Percentiles rank a stretch among this genome's conserved stretches.
These are phyloP conservation scores for Panaeolus papilionaceus DNA, from an alignment of 768 basidiomycete genomes.

Conservation along the genomic window DNA sequence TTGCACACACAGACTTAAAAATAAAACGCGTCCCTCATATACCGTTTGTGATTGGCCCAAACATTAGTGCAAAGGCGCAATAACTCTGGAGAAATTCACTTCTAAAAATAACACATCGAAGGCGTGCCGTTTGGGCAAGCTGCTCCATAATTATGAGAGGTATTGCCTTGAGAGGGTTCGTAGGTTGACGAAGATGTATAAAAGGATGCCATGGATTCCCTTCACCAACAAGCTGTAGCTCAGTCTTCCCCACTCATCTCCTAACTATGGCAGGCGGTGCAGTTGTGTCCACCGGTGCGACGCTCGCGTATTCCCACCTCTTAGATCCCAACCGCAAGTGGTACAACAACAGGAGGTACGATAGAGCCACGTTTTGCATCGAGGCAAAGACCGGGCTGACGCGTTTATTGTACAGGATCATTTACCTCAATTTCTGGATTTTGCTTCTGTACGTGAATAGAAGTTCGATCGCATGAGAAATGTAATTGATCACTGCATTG, in stretches of 20 bases:
- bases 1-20: neutral
- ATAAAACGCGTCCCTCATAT: neutral
- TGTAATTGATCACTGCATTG: too few relatives aligned
- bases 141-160: conserved; percentile 12
- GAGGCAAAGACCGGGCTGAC: neutral
- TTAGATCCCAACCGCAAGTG: conserved; percentile 72
- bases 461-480: too few relatives aligned
- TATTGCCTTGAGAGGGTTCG: neutral
- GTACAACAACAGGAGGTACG: conserved; percentile 80
- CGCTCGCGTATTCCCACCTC: conserved; percentile 53
- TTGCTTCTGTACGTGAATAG: conserved; percentile 55
- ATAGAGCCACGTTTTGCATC: neutral
- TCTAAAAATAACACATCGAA: neutral
- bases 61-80: neutral
- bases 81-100: conserved; percentile 1
- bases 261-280: neutral
- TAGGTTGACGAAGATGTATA: neutral
- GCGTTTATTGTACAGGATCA: conserved; percentile 46
- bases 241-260: neutral
- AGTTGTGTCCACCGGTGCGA: neutral
- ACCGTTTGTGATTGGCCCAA: neutral
- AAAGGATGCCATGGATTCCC: neutral
- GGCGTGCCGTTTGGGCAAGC: neutral
- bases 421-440: conserved; percentile 73
- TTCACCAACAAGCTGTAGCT: neutral